Base-by-base conservation (phyloP, 2,329 filamentous ascomycete genomes). In the Aspergillus sergii region DNA sequence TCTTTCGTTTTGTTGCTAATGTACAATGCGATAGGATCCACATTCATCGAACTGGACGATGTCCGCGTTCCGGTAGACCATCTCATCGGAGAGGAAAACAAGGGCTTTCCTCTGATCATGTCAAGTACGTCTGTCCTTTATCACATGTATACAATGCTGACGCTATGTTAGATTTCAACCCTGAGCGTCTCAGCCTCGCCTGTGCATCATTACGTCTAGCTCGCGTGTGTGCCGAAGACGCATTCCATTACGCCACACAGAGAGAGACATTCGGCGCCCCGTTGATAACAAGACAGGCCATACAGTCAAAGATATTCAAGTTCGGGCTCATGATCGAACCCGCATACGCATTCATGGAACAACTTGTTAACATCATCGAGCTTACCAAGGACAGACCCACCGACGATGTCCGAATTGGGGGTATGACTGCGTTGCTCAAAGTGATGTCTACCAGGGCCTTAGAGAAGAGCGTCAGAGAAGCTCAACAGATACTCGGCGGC, bases 31-130 rank as follows among this genome's bases (percentile, higher is more conserved):
- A 19, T 34, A 69, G 83, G 80, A 1, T 81, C 84, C 5, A 85
- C 84, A 0, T 87, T 87, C 73, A 89, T 93, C 68, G 89, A 91
- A 72, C 81, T 93, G 1, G 89, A 92, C 66, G 88, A 92, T 59
- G 90, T 92, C 2, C 83, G 85, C 63, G 90, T 93, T 0, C 90
- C 90, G 0, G 83, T 85, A 0, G 85, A 87, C 71, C 91, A 93
- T 69, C 76, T 92, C 10, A 87, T 93, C 56, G 90, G 90, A 1
- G 70, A 82, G 28, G 90, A 92, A 74, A 90, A 90, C 36, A 79
- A 85, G 72, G 90, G 90, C 0, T 92, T 93, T 85, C 83, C 82
- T 57, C 90, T 91, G 69, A 86, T 91, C 71, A 91, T 91, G 89
- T 89, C 86, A 45, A 91, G 83, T 77, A 70, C 66, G 71, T 68